These are phyloP conservation scores for Serendipita sp. DNA, from an alignment of 768 basidiomycete species.

Conservation along the genomic window DNA sequence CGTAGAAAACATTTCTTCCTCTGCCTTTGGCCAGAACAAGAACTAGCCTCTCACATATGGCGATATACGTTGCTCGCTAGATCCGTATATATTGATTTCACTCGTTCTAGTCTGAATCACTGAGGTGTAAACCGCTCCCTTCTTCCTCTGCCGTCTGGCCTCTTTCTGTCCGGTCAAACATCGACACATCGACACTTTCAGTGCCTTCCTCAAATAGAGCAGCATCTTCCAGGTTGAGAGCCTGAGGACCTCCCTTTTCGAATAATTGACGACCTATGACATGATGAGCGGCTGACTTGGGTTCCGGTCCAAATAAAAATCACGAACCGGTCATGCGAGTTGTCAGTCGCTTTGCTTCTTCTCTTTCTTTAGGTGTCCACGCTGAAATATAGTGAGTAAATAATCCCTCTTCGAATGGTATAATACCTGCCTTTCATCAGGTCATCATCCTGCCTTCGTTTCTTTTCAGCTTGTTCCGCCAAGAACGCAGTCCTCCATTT, in stretches of 20 bases:
- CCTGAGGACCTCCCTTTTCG: slow-evolving; percentile 48
- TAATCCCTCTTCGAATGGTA: not conserved
- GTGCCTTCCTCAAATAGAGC: slow-evolving; percentile 69
- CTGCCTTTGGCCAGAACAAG: too few relatives aligned
- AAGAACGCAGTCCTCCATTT: slow-evolving; percentile 71
- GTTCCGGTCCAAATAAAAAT: not conserved
- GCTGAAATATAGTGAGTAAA: slow-evolving; percentile 5
- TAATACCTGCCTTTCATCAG: slow-evolving; percentile 30
- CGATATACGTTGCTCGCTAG: not conserved
- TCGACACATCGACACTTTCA: slow-evolving; percentile 74
- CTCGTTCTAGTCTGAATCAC: slow-evolving; percentile 2
- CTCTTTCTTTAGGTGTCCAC: slow-evolving; percentile 63
- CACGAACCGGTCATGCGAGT: slow-evolving; percentile 53
- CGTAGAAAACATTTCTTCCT: not conserved
- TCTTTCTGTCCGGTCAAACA: slow-evolving; percentile 58
- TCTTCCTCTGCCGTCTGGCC: slow-evolving; percentile 35
- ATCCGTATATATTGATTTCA: not conserved
- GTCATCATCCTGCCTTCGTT: slow-evolving; percentile 63
- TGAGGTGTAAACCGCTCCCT: slow-evolving; percentile 29
- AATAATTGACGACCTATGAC: slow-evolving; percentile 76
- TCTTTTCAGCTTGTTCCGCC: slow-evolving; percentile 42
- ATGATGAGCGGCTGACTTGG: slow-evolving; percentile 5
- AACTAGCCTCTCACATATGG: not conserved
- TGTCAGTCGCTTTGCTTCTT: slow-evolving; percentile 55
- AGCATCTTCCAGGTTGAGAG: slow-evolving; percentile 56